phyloP scores from a whole-genome alignment of 2,329 filamentous ascomycete genomes.

The Trichoderma atrobrunneum region DNA sequence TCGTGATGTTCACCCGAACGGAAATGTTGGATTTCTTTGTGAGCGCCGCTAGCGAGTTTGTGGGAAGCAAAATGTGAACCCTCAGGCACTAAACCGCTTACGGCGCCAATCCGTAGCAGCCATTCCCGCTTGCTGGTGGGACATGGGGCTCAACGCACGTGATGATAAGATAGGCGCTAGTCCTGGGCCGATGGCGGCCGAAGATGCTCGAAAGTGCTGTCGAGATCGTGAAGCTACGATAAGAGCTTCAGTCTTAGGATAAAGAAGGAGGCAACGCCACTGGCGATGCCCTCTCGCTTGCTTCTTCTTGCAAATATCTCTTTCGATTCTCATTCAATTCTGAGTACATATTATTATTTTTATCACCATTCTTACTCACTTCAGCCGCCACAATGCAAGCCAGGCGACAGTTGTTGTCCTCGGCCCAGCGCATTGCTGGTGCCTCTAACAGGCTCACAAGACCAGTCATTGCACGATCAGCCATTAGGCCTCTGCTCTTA shows the following conservation, averaged over 20 bases:
- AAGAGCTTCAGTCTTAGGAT: background rate
- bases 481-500: background rate
- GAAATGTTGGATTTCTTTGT: slow-evolving; percentile 43
- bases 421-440: slow-evolving; percentile 39
- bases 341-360: background rate
- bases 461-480: slow-evolving; percentile 30
- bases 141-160: slow-evolving; percentile 38
- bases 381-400: slow-evolving; percentile 39
- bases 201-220: slow-evolving; percentile 42
- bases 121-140: slow-evolving; percentile 24
- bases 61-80: slow-evolving; percentile 45
- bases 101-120: slow-evolving; percentile 23
- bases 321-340: background rate
- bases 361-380: slow-evolving; percentile 4
- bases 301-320: background rate
- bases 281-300: background rate
- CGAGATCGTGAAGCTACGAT: slow-evolving; percentile 28
- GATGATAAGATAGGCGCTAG: slow-evolving; percentile 34
- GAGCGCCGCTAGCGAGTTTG: slow-evolving; percentile 43
- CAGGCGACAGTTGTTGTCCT: slow-evolving; percentile 38
- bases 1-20: slow-evolving; percentile 37
- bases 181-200: slow-evolving; percentile 26
- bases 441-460: slow-evolving; percentile 30
- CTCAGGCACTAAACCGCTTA: slow-evolving; percentile 38
- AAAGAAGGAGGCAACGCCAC: background rate